Evolutionary conservation across 192 early-diverging fungal species (phyloP).

Genomic region (Oehlia diaphana): DNA sequence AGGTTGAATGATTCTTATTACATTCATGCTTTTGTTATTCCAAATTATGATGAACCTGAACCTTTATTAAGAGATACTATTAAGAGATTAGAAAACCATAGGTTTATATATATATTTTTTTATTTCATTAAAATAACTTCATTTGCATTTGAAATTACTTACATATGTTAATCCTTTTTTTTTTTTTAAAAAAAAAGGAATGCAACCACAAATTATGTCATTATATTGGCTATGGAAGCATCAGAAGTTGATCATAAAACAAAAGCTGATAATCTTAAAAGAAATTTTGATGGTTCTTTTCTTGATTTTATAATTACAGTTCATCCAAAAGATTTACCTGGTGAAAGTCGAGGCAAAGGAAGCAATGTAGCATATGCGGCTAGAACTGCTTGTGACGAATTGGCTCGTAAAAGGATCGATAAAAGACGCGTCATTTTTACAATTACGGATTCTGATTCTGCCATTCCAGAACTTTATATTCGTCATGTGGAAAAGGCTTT

Average conservation of each 20-base stretch:
- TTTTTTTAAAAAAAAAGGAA: conserved; percentile 33
- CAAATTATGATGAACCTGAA: conserved; percentile 71
- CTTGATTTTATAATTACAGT: conserved; percentile 68
- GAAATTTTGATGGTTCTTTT: conserved; percentile 59
- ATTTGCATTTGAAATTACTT: too few species aligned
- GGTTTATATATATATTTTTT: conserved; percentile 37
- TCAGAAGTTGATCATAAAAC: conserved; percentile 52
- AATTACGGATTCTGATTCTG: conserved; percentile 73
- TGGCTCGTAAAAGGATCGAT: conserved; percentile 40
- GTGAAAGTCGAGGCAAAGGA: conserved; percentile 74
- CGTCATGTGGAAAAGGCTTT: conserved; percentile 45
- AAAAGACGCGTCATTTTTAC: conserved; percentile 65
- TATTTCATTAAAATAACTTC: not conserved
- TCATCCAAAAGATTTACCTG: conserved; percentile 64
- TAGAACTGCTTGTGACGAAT: conserved; percentile 32
- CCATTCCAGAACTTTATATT: conserved; percentile 73
- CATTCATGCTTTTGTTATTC: conserved; percentile 71
- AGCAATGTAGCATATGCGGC: conserved; percentile 72
- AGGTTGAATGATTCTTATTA: conserved; percentile 39
- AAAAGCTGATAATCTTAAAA: conserved; percentile 59
- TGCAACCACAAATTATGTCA: conserved; percentile 50
- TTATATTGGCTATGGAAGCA: conserved; percentile 78
- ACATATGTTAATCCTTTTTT: not conserved
- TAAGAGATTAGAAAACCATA: conserved; percentile 64
- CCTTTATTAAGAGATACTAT: conserved; percentile 70